Conservation (phyloP, 148 eudicot genomes). For the Vaccinium darrowii region DNA sequence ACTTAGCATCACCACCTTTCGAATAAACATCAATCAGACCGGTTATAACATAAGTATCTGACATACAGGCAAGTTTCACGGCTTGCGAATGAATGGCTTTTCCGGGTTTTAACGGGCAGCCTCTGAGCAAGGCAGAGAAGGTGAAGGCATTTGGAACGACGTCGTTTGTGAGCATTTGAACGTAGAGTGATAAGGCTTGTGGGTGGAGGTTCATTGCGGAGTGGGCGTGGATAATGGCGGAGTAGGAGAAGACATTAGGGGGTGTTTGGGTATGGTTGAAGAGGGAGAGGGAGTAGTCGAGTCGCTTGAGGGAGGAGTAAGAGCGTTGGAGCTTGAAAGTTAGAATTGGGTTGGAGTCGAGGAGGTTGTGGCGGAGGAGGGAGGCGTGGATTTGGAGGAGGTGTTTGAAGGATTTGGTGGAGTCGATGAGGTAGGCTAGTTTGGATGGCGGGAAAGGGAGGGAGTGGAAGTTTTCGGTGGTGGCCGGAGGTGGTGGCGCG, state of each 20-base stretch:
- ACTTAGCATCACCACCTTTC: constrained; percentile 48
- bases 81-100: constrained; percentile 57
- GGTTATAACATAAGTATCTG: constrained; percentile 61
- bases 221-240: constrained; percentile 60
- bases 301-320: constrained; percentile 52
- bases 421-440: constrained; percentile 49
- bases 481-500: constrained; percentile 18
- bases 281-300: constrained; percentile 46
- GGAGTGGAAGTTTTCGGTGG: constrained; percentile 13
- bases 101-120: constrained; percentile 39
- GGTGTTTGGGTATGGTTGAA: constrained; percentile 32
- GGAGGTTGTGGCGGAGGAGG: constrained; percentile 57
- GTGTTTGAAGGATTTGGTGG: constrained; percentile 35
- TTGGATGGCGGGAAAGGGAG: constrained; percentile 39
- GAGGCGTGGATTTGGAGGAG: constrained; percentile 65
- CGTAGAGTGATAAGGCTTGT: constrained; percentile 45
- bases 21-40: constrained; percentile 67
- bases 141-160: constrained; percentile 77
- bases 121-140: constrained; percentile 59
- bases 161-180: constrained; percentile 52
- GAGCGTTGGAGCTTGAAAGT: constrained; percentile 81
- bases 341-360: constrained; percentile 48
- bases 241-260: constrained; percentile 65
- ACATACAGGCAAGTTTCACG: constrained; percentile 48
- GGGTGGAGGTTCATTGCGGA: constrained; percentile 32